These are phyloP conservation scores for Penicillium waksmanii DNA, from an alignment of 495 filamentous ascomycete species.

Conservation along the genomic window DNA sequence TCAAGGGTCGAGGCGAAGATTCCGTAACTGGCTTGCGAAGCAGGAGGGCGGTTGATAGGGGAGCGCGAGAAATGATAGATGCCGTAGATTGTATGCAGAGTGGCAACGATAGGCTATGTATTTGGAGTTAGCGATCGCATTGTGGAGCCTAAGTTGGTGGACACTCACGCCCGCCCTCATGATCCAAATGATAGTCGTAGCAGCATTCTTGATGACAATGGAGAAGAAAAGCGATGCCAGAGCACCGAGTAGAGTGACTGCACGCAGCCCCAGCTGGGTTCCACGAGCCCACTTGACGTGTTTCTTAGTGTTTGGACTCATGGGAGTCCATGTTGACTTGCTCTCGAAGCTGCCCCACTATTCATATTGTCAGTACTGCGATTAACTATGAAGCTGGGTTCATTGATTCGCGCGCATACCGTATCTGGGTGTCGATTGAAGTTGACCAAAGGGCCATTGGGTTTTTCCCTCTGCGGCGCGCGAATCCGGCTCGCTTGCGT, in stretches of 20 bases:
- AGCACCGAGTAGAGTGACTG: slow-evolving; percentile 66
- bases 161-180: slow-evolving; percentile 74
- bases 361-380: slow-evolving; percentile 18
- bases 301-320: slow-evolving; percentile 70
- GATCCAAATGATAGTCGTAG: slow-evolving; percentile 68
- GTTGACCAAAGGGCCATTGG: slow-evolving; percentile 72
- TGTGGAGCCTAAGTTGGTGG: too few species aligned
- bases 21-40: slow-evolving; percentile 82
- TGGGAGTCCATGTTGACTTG: slow-evolving; percentile 59
- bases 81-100: slow-evolving; percentile 71
- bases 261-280: slow-evolving; percentile 67
- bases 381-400: not conserved
- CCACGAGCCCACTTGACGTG: slow-evolving; percentile 67
- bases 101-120: slow-evolving; percentile 70
- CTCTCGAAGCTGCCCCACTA: slow-evolving; percentile 51
- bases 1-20: slow-evolving; percentile 77
- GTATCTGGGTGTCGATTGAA: slow-evolving; percentile 82
- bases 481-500: slow-evolving; percentile 71
- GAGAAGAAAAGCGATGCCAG: slow-evolving; percentile 71
- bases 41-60: slow-evolving; percentile 68
- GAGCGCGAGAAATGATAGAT: slow-evolving; percentile 75
- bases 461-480: slow-evolving; percentile 60
- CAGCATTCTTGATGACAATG: slow-evolving; percentile 70
- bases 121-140: slow-evolving; percentile 9
- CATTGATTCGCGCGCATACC: slow-evolving; percentile 49